Evolutionary conservation across 169 alveolate genomes (phyloP).

Genomic region (Plasmodium ovale): DNA sequence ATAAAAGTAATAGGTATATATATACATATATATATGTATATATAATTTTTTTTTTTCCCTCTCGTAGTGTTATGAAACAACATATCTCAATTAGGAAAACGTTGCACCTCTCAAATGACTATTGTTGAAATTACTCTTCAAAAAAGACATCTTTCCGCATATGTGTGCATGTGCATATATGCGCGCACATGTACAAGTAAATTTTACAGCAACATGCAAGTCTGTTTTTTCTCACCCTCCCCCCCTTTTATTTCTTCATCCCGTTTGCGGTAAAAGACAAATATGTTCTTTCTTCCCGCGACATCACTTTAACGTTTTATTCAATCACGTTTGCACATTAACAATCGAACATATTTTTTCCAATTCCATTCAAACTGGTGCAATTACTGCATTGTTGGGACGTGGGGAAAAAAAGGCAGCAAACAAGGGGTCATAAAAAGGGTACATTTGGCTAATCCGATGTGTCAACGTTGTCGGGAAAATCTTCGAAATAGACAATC

Average conservation of each 20-base stretch:
- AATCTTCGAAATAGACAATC: background rate
- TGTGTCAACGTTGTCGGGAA: background rate
- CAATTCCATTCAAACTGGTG: too few relatives aligned
- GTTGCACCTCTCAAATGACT: background rate
- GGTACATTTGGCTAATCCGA: background rate
- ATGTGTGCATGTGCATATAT: too few relatives aligned
- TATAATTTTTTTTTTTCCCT: background rate
- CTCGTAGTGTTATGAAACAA: background rate
- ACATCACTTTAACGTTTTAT: background rate
- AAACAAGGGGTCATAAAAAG: background rate
- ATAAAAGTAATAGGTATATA: too few relatives aligned
- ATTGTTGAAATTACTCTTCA: background rate
- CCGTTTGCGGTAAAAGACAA: too few relatives aligned
- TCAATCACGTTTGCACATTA: background rate
- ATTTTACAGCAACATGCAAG: background rate
- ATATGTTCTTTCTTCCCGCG: too few relatives aligned
- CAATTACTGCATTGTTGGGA: too few relatives aligned
- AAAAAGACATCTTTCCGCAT: too few relatives aligned
- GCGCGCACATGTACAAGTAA: too few relatives aligned
- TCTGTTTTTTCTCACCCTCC: background rate
- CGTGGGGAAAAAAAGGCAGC: background rate
- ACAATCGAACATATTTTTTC: too few relatives aligned
- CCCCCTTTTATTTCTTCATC: too few relatives aligned
- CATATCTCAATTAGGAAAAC: background rate
- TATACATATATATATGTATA: too few relatives aligned